Percentiles rank a stretch among this genome's conserved stretches.
phyloP scores from a whole-genome alignment of 371 early-diverging fungal species.

The Circinella umbellata region DNA sequence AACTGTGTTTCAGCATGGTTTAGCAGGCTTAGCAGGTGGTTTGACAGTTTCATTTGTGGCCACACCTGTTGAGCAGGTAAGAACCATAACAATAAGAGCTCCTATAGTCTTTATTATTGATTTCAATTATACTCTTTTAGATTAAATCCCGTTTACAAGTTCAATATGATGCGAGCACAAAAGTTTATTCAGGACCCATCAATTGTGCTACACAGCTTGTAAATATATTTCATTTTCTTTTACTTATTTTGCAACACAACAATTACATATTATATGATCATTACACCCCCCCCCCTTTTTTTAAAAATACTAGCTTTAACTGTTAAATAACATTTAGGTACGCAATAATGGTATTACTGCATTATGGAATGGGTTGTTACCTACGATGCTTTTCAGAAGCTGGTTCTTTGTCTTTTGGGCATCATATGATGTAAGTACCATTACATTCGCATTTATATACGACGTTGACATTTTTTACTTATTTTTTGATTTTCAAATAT shows the following conservation, averaged over 20 bases:
- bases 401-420: constrained; percentile 93
- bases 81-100: too few relatives aligned
- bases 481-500: not conserved
- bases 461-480: too few relatives aligned
- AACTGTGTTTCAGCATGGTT: constrained; percentile 69
- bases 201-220: constrained; percentile 84
- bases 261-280: too few relatives aligned
- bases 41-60: constrained; percentile 89
- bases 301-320: too few relatives aligned
- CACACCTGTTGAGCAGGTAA: constrained; percentile 85
- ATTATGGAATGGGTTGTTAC: constrained; percentile 83
- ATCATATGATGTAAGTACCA: constrained; percentile 69
- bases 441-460: not conserved
- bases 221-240: constrained; percentile 2
- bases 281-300: too few relatives aligned
- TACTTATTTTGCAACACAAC: too few relatives aligned
- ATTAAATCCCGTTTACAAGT: constrained; percentile 83
- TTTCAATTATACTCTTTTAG: not conserved
- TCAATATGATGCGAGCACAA: constrained; percentile 81
- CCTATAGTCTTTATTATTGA: too few relatives aligned
- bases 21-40: constrained; percentile 86
- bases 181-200: constrained; percentile 82
- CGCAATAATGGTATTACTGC: constrained; percentile 79
- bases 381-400: constrained; percentile 83
- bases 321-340: constrained; percentile 33